Percentiles rank a stretch among this genome's conserved stretches.
phyloP scores from a whole-genome alignment of 2,329 filamentous ascomycete genomes.

The Penicillium fuscoglaucum region DNA sequence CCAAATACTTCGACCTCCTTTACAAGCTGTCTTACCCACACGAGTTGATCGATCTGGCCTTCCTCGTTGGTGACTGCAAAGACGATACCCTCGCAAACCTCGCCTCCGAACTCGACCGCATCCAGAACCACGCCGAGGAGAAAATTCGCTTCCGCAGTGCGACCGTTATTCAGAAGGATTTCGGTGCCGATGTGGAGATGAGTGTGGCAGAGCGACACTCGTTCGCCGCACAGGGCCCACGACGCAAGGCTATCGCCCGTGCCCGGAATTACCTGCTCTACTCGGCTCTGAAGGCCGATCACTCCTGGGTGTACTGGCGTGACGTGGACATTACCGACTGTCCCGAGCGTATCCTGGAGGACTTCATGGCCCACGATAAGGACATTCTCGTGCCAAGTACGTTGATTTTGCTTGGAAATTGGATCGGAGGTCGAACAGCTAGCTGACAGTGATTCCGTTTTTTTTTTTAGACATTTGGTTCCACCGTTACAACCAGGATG shows the following conservation, averaged over 20 bases:
- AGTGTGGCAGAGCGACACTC: constrained; percentile 78
- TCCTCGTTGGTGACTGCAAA: constrained; percentile 86
- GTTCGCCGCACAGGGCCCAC: constrained; percentile 83
- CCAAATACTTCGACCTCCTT: constrained; percentile 91
- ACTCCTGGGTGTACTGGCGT: constrained; percentile 98
- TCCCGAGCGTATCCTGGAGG: constrained; percentile 82
- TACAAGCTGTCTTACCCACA: constrained; percentile 91
- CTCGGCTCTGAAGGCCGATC: constrained; percentile 82
- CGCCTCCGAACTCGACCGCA: constrained; percentile 77
- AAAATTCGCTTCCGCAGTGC: constrained; percentile 83
- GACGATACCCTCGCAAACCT: constrained; percentile 92
- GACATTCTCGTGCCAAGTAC: constrained; percentile 94
- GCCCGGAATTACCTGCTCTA: constrained; percentile 90
- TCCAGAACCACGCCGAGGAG: constrained; percentile 75
- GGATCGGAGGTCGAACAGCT: neutral
- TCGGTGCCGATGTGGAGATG: constrained; percentile 73
- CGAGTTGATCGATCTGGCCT: constrained; percentile 89
- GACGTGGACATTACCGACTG: constrained; percentile 96
- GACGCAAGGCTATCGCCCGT: constrained; percentile 84
- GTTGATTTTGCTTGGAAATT: constrained; percentile 40
- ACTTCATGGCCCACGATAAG: constrained; percentile 89
- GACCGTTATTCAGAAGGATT: constrained; percentile 87
- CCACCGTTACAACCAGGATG: constrained; percentile 73
- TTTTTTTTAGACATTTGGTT: constrained; percentile 82
- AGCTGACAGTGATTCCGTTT: constrained; percentile 16